Base-by-base conservation (phyloP, 2,329 filamentous ascomycete genomes). In the Ceratocystis destructans region DNA sequence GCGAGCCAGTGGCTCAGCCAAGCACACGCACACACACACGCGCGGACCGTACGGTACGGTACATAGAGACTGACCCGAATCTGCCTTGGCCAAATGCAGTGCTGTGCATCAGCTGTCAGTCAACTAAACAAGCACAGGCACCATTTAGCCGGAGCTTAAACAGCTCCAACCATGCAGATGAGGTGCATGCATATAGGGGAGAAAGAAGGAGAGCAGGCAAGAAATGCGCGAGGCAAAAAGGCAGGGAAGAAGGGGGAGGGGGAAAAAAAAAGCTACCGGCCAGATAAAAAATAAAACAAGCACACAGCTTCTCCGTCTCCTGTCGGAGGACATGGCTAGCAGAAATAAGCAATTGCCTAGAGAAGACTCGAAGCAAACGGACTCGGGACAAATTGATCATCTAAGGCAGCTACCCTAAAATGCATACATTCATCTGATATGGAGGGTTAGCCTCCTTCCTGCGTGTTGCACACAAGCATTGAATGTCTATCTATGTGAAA, bases 21-120 rank as follows among this genome's bases (percentile, higher is more conserved):
- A 41, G 37, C 37, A 41, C 37, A 8, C 33, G 12, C 33, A 12
- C 28, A 28, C 28, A 28, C 28, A 5, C 28, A 28, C 28, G 1
- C 28, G 28, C 28, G 28, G 28, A 28, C 28, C 3, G 28, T 28
- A 25, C 22, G 22, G 22, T 25, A 25, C 2, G 15, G 15, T 48
- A 22, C 8, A 10, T 53, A 15, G 20, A 53, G 22, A 53, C 31
- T 22, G 48, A 22, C 48, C 22, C 22, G 48, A 8, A 53, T 25
- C 25, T 41, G 28, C 55, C 55, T 37, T 31, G 28, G 17, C 33
- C 55, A 28, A n/a, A 59, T 59, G n/a, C 55, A 59, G 55, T n/a
- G 28, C 55, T n/a, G 25, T 59, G 55, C 28, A 33, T 59, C 55
- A 59, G 33, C 28, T 59, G 55, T 59, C 55, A 59, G 28, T 59